Evolutionary conservation across 495 filamentous ascomycete species (phyloP), one percentile per base, ranked within the genome.

Genomic region (Pyrenula aspistea): DNA sequence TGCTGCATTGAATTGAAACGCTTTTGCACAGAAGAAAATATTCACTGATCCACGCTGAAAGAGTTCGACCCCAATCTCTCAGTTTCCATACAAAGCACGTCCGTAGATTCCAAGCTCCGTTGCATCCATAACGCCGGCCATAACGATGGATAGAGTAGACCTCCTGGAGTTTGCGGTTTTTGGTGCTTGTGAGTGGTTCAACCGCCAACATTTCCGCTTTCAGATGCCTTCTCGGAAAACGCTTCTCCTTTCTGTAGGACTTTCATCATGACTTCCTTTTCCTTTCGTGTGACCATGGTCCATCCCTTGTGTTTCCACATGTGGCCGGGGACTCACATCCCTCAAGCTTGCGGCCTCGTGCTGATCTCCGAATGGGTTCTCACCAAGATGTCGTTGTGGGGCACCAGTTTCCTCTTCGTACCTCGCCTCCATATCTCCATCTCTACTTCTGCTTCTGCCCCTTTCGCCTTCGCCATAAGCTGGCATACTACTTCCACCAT

Each of bases 281-380:
- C 58, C 60, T 25, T 58, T 54, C 58, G 23, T 60, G 58, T 50
- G 64, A 60, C 53, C 58, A 56, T 66, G 62, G 25, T 53, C 59
- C 55, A 62, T 59, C 24, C 10, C 61, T 50, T 24, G 57, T 49
- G 36, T 58, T 25, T 67, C 72, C 55, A 76, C 72, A 49, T 80
- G 74, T 36, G 79, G 79, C 50, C 78, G 60, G 22, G 79, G 77
- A 61, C 79, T 83, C 10, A 83, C 75, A 12, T 79, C 81, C 31
- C 80, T 62, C 61, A 83, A 20, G 60, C 73, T 75, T 58, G 77
- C 80, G 57, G 73, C 70, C 67, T 83, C 80, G 0, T 77, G 78
- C 12, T 70, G 63, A 57, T 82, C 76, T 31, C 75, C 75, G 63
- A 84, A 84, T 21, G 81, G 81, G 64, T 84, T 81, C 24, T 59